phyloP scores from a whole-genome alignment of 768 basidiomycete genomes.

The Paxillus ammoniavirescens region DNA sequence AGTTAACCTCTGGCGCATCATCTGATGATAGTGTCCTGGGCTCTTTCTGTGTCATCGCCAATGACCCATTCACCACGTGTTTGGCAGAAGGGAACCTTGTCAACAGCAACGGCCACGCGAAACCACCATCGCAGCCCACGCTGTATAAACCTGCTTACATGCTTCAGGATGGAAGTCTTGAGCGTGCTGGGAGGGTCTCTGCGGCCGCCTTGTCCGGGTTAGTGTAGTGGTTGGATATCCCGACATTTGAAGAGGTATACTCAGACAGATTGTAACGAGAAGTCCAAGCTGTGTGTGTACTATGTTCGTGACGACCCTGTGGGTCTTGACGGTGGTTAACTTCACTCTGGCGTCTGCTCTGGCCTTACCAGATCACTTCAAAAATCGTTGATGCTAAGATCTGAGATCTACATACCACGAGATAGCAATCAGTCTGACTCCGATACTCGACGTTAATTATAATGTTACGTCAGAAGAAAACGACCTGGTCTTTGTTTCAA shows the following conservation, averaged over 20 bases:
- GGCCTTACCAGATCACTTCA: too few relatives aligned
- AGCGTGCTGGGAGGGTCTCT: conserved; percentile 64
- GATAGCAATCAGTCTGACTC: too few relatives aligned
- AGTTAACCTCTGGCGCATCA: neutral
- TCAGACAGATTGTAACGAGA: neutral
- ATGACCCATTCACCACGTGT: conserved; percentile 20
- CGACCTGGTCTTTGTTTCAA: too few relatives aligned
- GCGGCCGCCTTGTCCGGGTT: conserved; percentile 11
- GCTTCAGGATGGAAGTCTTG: conserved; percentile 68
- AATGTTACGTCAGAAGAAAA: too few relatives aligned
- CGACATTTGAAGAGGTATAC: neutral
- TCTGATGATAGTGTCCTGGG: conserved; percentile 1
- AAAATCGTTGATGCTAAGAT: too few relatives aligned
- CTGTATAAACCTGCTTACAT: conserved; percentile 80
- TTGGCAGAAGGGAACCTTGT: conserved; percentile 8
- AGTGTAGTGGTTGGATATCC: neutral
- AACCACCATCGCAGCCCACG: conserved; percentile 9
- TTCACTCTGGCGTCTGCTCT: too few relatives aligned
- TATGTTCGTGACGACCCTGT: neutral
- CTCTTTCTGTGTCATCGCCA: conserved; percentile 17
- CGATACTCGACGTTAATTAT: too few relatives aligned
- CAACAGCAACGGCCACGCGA: conserved; percentile 1
- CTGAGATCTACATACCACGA: too few relatives aligned
- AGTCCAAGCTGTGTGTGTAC: neutral
- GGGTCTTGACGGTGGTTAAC: too few relatives aligned